Evolutionary conservation across 768 basidiomycete genomes (phyloP).

Genomic region (Boletus vermiculosoides): DNA sequence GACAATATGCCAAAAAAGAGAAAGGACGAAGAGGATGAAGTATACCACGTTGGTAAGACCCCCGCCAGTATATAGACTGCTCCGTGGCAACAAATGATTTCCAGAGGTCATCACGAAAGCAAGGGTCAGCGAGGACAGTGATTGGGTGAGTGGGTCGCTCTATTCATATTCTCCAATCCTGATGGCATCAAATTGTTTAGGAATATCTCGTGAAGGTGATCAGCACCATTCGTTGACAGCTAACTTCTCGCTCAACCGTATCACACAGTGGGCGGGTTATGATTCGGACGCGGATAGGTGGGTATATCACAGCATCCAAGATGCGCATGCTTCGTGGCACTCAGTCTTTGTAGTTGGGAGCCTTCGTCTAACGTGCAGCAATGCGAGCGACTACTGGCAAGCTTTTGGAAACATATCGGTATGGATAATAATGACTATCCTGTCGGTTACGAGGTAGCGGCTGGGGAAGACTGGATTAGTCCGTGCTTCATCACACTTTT

Average conservation of each 20-base stretch:
- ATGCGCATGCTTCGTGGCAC: background rate
- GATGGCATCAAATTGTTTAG: conserved; percentile 31
- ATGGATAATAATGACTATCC: conserved; percentile 54
- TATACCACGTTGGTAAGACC: conserved; percentile 49
- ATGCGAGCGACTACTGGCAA: conserved; percentile 57
- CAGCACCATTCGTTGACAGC: background rate
- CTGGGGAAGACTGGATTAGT: conserved; percentile 61
- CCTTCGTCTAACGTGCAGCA: conserved; percentile 55
- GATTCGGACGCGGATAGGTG: conserved; percentile 56
- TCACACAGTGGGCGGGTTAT: conserved; percentile 66
- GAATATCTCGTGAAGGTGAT: conserved; percentile 69
- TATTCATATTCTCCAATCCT: background rate
- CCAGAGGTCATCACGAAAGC: conserved; percentile 63
- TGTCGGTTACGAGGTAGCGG: conserved; percentile 43
- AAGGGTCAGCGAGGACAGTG: conserved; percentile 46
- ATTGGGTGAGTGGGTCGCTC: conserved; percentile 47
- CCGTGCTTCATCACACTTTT: conserved; percentile 1
- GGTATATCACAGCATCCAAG: conserved; percentile 6
- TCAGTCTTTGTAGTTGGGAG: conserved; percentile 56
- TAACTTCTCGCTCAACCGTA: conserved; percentile 1
- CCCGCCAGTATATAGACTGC: background rate
- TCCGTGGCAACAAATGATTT: background rate
- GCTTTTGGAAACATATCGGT: conserved; percentile 65
- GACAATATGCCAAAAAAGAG: conserved; percentile 27
- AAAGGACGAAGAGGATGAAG: conserved; percentile 32